Evolutionary conservation across 2,329 filamentous ascomycete genomes (phyloP).

Genomic region (Pestalotiopsis sp.): DNA sequence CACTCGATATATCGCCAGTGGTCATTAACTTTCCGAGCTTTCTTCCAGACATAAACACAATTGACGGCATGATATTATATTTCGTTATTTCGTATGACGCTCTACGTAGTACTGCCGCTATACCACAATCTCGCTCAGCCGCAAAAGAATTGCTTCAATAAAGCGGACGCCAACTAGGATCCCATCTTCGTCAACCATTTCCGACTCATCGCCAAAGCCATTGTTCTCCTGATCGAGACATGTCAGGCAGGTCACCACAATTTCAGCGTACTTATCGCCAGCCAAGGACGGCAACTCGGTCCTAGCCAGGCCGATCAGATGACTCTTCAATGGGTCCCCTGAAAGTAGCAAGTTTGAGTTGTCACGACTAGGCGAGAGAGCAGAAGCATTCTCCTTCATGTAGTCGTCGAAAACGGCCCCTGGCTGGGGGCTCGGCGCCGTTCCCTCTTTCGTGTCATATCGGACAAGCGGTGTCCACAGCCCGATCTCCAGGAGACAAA

Average conservation of each 20-base stretch:
- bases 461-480: conserved; percentile 42
- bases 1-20: neutral
- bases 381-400: neutral
- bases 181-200: conserved; percentile 33
- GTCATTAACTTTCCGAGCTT: neutral
- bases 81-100: too few species aligned
- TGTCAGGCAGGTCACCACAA: conserved; percentile 36
- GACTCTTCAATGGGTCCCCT: neutral
- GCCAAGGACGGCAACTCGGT: conserved; percentile 23
- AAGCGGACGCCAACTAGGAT: conserved; percentile 30
- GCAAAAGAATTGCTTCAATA: conserved; percentile 20
- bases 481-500: conserved; percentile 55
- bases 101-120: neutral
- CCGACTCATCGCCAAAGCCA: conserved; percentile 28
- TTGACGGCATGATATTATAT: too few species aligned
- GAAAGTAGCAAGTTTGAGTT: neutral
- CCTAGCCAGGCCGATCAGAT: conserved; percentile 10
- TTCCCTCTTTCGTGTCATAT: conserved; percentile 14
- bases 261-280: conserved; percentile 30
- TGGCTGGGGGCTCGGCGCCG: neutral
- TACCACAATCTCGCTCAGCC: neutral
- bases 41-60: neutral
- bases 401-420: neutral
- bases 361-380: neutral
- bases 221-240: conserved; percentile 33